Evolutionary conservation across 495 filamentous ascomycete species (phyloP).

Genomic region (Penicillium riverlandense): DNA sequence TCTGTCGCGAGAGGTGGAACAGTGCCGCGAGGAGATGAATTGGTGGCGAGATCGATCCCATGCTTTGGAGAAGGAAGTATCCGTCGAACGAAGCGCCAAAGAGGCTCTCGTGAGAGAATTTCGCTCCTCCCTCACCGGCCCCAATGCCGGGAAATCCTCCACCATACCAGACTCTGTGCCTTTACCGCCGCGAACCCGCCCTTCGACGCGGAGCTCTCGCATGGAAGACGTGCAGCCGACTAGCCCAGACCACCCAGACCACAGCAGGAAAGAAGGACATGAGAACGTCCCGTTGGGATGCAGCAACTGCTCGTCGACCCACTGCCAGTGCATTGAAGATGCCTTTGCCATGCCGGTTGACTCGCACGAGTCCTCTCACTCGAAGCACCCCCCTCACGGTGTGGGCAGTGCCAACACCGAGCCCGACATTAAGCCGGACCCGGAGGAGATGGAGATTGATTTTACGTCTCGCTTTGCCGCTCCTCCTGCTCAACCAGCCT

Average conservation of each 20-base stretch:
- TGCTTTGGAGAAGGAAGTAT: slow-evolving; percentile 40
- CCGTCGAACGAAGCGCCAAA: slow-evolving; percentile 35
- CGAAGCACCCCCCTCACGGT: slow-evolving; percentile 26
- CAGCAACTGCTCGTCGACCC: slow-evolving; percentile 50
- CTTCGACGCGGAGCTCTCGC: slow-evolving; percentile 14
- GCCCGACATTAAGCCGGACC: slow-evolving; percentile 41
- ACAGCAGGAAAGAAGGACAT: slow-evolving; percentile 10
- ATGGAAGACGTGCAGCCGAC: slow-evolving; percentile 15
- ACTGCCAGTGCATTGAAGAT: slow-evolving; percentile 69
- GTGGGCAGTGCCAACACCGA: slow-evolving; percentile 24
- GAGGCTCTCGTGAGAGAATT: slow-evolving; percentile 36
- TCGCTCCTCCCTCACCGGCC: slow-evolving; percentile 23
- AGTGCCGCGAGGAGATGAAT: slow-evolving; percentile 36
- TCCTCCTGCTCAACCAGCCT: slow-evolving; percentile 20
- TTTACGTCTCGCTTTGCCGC: slow-evolving; percentile 61
- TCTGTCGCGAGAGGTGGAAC: slow-evolving; percentile 46
- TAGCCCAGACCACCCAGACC: slow-evolving; percentile 4
- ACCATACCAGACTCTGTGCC: slow-evolving; percentile 26
- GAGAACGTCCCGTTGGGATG: slow-evolving; percentile 48
- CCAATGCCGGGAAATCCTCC: slow-evolving; percentile 10
- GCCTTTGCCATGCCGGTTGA: slow-evolving; percentile 40
- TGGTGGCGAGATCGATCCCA: slow-evolving; percentile 46
- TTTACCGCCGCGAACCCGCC: slow-evolving; percentile 19
- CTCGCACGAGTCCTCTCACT: slow-evolving; percentile 16
- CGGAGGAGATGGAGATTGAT: slow-evolving; percentile 65